Evolutionary conservation across 345 rosid species (phyloP).

Genomic region (Murraya koenigii): DNA sequence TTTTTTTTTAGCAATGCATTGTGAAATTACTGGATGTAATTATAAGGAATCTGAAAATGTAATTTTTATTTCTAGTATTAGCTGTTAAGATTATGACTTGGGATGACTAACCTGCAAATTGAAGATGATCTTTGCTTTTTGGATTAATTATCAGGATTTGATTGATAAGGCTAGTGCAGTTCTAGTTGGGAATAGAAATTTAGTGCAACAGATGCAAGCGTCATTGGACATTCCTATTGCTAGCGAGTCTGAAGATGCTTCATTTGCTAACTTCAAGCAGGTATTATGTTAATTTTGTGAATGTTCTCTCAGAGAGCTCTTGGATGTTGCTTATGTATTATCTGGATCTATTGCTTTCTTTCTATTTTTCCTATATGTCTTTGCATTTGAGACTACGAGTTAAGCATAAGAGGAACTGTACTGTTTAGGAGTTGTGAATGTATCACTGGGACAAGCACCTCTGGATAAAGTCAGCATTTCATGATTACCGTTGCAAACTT

Average conservation of each 20-base stretch:
- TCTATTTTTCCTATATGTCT: not conserved
- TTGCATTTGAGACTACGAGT: not conserved
- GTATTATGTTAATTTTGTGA: constrained; percentile 25
- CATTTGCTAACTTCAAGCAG: constrained; percentile 79
- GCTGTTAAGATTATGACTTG: not conserved
- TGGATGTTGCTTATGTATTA: not conserved
- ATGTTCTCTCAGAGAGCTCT: not conserved
- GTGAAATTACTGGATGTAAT: not conserved
- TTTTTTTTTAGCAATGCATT: not conserved
- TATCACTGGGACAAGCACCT: not conserved
- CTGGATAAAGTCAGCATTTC: not conserved
- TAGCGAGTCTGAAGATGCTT: constrained; percentile 49
- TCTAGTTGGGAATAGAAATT: constrained; percentile 69
- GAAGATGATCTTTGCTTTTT: constrained; percentile 1
- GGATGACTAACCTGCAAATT: not conserved
- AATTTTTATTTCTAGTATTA: not conserved
- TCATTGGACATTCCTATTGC: constrained; percentile 41
- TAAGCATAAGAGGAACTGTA: not conserved
- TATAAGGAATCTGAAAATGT: not conserved
- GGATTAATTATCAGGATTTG: constrained; percentile 57
- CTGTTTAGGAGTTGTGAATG: not conserved
- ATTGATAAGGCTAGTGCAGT: constrained; percentile 75
- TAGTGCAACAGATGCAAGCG: constrained; percentile 63
- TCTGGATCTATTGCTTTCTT: not conserved
- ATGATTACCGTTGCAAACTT: not conserved